Evolutionary conservation across 164 flowering plant species (phyloP).

Genomic region (Chimonanthus praecox): DNA sequence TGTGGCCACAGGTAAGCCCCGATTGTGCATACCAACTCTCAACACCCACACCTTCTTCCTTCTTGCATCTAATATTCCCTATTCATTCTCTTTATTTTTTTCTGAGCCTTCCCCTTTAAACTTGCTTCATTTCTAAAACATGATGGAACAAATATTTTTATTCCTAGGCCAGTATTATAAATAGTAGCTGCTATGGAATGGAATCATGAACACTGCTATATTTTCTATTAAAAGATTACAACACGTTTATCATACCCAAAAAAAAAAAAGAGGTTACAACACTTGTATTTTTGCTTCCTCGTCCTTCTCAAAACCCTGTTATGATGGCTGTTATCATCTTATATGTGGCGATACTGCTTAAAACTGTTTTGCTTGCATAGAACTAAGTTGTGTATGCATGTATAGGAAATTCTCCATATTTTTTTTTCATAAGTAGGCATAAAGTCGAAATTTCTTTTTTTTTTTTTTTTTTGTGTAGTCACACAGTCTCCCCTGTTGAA

Average conservation of each 20-base stretch:
- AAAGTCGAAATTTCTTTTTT: not conserved
- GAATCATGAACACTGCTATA: too few species aligned
- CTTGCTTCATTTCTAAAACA: too few species aligned
- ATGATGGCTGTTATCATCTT: not conserved
- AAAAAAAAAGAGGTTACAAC: too few species aligned
- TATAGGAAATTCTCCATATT: not conserved
- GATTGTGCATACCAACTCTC: not conserved
- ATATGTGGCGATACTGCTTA: not conserved
- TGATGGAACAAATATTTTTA: too few species aligned
- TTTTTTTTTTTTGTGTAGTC: not conserved
- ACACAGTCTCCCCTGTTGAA: not conserved
- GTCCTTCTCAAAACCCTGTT: not conserved
- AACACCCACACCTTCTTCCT: not conserved
- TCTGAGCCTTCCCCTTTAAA: too few species aligned
- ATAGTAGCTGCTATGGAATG: too few species aligned
- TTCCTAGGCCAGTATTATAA: too few species aligned
- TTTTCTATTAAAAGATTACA: too few species aligned
- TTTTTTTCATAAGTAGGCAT: too few species aligned
- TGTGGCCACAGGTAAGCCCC: conserved; percentile 69
- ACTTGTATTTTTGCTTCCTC: not conserved
- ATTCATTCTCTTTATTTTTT: too few species aligned
- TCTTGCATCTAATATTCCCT: not conserved
- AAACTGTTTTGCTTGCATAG: not conserved
- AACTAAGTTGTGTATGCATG: not conserved
- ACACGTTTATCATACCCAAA: too few species aligned